A percentile compares a stretch with the other conserved stretches of the same genome.
Evolutionary conservation across 1,139 yeast genomes (phyloP).

Genomic region (Lizanozyma gosingica): DNA sequence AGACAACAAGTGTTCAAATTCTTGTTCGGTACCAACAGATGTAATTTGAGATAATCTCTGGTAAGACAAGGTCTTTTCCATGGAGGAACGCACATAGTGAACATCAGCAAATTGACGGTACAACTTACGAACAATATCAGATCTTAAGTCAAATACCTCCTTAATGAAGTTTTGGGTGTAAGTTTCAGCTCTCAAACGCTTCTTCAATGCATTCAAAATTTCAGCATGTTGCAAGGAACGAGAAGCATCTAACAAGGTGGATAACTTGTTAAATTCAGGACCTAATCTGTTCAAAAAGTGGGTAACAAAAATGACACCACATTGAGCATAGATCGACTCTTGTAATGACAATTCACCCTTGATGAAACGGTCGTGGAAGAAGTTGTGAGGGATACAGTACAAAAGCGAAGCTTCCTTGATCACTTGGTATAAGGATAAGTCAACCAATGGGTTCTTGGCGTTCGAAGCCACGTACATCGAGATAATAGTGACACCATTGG

Average conservation of each 20-base stretch:
- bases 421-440: conserved; percentile 80
- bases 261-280: conserved; percentile 71
- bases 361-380: conserved; percentile 68
- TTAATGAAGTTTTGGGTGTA: conserved; percentile 79
- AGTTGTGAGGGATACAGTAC: conserved; percentile 84
- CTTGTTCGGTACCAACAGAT: conserved; percentile 68
- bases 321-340: conserved; percentile 90
- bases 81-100: conserved; percentile 69
- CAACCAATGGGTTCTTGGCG: conserved; percentile 31
- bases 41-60: conserved; percentile 75
- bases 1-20: conserved; percentile 59
- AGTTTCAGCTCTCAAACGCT: conserved; percentile 87
- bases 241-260: conserved; percentile 52
- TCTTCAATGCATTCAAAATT: conserved; percentile 71
- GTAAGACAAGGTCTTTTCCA: conserved; percentile 80
- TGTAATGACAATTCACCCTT: conserved; percentile 79
- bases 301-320: conserved; percentile 85
- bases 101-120: conserved; percentile 89
- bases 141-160: conserved; percentile 65
- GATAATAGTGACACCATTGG: conserved; percentile 79
- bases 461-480: conserved; percentile 75
- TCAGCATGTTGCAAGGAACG: conserved; percentile 61
- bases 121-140: conserved; percentile 68
- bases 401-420: conserved; percentile 90
- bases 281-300: conserved; percentile 94